Base-by-base conservation (phyloP, 2,329 filamentous ascomycete genomes). In the Arthrobotrys entomopaga region DNA sequence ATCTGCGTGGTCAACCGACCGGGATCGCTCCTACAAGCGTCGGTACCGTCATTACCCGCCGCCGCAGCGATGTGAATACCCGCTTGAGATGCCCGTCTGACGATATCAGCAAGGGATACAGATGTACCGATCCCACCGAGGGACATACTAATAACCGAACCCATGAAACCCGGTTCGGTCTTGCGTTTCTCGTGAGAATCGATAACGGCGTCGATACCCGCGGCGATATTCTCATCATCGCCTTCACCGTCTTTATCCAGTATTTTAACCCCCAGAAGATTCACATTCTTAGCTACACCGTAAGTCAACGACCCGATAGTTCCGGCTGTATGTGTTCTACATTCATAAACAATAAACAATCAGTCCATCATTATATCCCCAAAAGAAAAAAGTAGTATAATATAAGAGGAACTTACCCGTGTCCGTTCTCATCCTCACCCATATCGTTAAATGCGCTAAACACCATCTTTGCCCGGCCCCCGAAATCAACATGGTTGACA, bases 101-200 rank as follows among this genome's bases (percentile, higher is more conserved):
- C 81, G 50, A 85, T 84, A 34, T 79, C 79, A 81, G 87, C 86
- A 78, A 87, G 82, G 48, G 85, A 81, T 0, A 79, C 75, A 0
- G 83, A 85, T 59, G 77, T 78, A 22, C 78, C 81, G 34, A 79
- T 73, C 0, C 84, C 84, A 10, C 86, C 86, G 0, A 88, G 82
- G 15, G 85, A 87, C 84, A 88, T 85, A 81, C 83, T 86, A 65
- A 87, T 83, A 13, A 87, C 85, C 1, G 85, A 77, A 76, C 64
- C 78, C 43, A 66, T 73, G 61, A 78, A 78, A 8, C 49, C 22
- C 2, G 80, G 79, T n/a, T 84, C 80, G 7, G 81, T 77, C 75
- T 82, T 81, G 77, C 83, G 80, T 65, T 81, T 77, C 48, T 83
- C 80, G 79, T 86, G 84, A 49, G 81, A 80, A 59, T 81, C 75